Base-by-base conservation (phyloP, 306 rosid genomes). In the Gastrolobium bilobum region DNA sequence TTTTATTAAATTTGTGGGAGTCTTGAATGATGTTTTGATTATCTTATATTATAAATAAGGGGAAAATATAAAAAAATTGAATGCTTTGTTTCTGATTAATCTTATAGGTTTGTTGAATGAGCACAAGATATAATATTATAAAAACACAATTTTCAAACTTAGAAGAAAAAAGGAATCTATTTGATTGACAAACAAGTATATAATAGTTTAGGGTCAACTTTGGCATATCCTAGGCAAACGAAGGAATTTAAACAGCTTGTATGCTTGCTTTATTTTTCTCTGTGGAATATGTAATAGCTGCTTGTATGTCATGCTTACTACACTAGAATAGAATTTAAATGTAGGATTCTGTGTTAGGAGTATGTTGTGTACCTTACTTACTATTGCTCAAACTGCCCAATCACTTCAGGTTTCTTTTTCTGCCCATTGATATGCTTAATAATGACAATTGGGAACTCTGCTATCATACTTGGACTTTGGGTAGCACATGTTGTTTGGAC, bases 401-500 rank as follows among this genome's bases (percentile, higher is more conserved):
- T 80, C 37, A 64, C 79, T 90, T 89, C 96, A 96, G 99, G 98
- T 39, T 9, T 91, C 75, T n/a, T 96, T 57, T 68, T 96, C 43
- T 85, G 87, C 83, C 97, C 97, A 37, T 77, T 89, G 85, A 71
- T 83, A 83, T 93, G 99, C 79, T 78, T 93, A 31, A 82, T 91
- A 84, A 84, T 93, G 61, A 85, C 92, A n/a, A 50, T 79, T 62
- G 99, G 99, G 79, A 89, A 90, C 83, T 83, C 93, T 30, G 86
- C 85, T 54, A 86, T 93, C 84, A 88, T 91, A 66, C 38, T 96
- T 65, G 96, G 91, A 84, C 97, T 93, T 60, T 96, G 98, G 99
- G 79, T 88, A 7, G 88, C 78, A 6, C 99, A 96, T 83, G 26
- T 52, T 81, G 11, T 84, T 69, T 90, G 92, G 94, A 86, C 93